These are phyloP conservation scores for Linnemannia hyalina DNA, from an alignment of 192 early-diverging fungal species.

Conservation along the genomic window DNA sequence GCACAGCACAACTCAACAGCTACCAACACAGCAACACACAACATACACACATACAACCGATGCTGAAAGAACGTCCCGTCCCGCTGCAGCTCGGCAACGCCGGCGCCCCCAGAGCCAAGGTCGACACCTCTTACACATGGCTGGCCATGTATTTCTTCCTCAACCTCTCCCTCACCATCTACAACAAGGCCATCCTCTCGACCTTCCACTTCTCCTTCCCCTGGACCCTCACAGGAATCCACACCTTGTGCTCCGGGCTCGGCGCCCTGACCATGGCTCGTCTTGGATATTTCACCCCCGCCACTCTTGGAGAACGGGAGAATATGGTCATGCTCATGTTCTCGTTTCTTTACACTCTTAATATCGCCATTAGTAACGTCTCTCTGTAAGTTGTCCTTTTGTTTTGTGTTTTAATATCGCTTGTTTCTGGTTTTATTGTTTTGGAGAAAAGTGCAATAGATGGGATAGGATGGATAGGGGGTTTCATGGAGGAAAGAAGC, in stretches of 20 bases:
- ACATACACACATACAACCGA: background rate
- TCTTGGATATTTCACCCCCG: constrained; percentile 66
- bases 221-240: constrained; percentile 90
- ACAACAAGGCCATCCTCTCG: constrained; percentile 87
- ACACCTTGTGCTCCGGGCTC: constrained; percentile 78
- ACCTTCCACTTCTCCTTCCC: constrained; percentile 83
- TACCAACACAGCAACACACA: background rate
- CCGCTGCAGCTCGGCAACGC: constrained; percentile 36
- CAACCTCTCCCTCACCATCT: constrained; percentile 84
- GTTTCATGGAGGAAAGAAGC: background rate
- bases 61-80: constrained; percentile 43
- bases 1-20: background rate
- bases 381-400: constrained; percentile 78
- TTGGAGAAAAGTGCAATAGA: background rate
- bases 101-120: constrained; percentile 9
- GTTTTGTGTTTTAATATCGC: background rate
- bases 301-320: constrained; percentile 66
- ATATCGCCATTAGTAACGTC: constrained; percentile 90
- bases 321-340: constrained; percentile 79
- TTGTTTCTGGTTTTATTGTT: background rate
- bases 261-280: constrained; percentile 70
- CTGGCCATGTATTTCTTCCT: constrained; percentile 78
- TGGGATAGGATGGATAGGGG: background rate
- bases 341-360: constrained; percentile 89
- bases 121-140: constrained; percentile 68